Base-by-base conservation (phyloP, 768 basidiomycete genomes). In the Phylloporus rhodoxanthus region DNA sequence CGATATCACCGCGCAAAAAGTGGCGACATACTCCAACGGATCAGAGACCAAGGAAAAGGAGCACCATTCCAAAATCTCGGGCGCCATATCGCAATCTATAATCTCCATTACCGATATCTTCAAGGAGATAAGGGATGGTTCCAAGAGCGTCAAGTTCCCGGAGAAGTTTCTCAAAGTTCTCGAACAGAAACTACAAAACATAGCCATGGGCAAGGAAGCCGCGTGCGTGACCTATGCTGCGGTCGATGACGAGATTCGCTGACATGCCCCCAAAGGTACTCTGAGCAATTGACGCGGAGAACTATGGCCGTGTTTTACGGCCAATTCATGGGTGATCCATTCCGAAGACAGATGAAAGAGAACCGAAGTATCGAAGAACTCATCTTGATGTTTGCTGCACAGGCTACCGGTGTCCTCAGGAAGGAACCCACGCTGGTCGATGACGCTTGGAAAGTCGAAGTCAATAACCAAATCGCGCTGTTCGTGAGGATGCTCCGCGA, bases 311-410 rank as follows among this genome's bases (percentile, higher is more conserved):
- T 87, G 29, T 97, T 97, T 68, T 97, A 93, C 65, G 86, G 85
- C 11, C 89, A 91, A 53, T 91, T 89, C 67, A 82, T 85, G 67
- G 83, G 88, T 50, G 87, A 91, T 23, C 77, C 75, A 33, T 95
- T 96, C 73, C 83, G 87, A 50, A 78, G 81, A 30, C 88, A 93
- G 59, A 87, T 97, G 82, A 91, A 91, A 68, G 94, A 97, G 66
- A 94, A 91, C 66, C 80, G 96, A 40, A 96, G 95, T 72, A 90
- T 97, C 33, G 96, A 99, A 70, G 93, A 97, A 55, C 84, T 99
- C 47, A 95, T 99, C 51, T 76, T 99, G 45, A 88, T 89, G 78
- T 97, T 97, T 61, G 94, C 94, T 10, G 89, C 93, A 1, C 84
- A 91, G 45, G 89, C 95, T 3, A 91, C 90, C 3, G 77, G 80